These are phyloP conservation scores for Penicillium hesseltinei DNA, from an alignment of 2,329 filamentous ascomycete species.

Conservation along the genomic window DNA sequence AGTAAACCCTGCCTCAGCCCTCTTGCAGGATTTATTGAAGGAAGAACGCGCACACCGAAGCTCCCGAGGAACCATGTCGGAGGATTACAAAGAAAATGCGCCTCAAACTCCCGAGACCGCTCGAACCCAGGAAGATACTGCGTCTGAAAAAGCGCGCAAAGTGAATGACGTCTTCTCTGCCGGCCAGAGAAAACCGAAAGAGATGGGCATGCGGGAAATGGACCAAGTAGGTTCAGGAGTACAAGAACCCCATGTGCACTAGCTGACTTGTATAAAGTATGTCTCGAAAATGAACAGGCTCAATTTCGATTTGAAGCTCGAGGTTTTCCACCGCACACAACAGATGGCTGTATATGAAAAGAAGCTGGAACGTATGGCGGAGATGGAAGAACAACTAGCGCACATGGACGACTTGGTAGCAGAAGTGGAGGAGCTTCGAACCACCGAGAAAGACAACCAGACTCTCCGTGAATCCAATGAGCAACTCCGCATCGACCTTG, in stretches of 20 bases:
- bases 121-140: constrained; percentile 33
- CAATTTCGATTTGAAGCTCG: constrained; percentile 46
- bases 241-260: neutral
- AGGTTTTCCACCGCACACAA: constrained; percentile 42
- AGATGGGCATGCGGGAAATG: constrained; percentile 46
- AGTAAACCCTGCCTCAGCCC: constrained; percentile 41
- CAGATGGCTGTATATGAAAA: constrained; percentile 38
- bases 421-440: constrained; percentile 39
- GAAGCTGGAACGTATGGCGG: constrained; percentile 37
- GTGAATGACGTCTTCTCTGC: constrained; percentile 30
- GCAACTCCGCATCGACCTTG: constrained; percentile 37
- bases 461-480: constrained; percentile 39
- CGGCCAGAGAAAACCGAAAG: constrained; percentile 35
- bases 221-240: constrained; percentile 35
- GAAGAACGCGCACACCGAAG: constrained; percentile 42
- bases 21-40: constrained; percentile 42
- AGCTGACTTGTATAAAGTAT: constrained; percentile 33
- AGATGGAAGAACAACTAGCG: constrained; percentile 37
- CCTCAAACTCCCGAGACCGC: constrained; percentile 28
- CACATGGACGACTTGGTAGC: constrained; percentile 40
- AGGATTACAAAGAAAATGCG: constrained; percentile 24
- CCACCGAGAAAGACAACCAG: constrained; percentile 37
- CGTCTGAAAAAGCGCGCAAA: constrained; percentile 38
- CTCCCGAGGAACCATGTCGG: constrained; percentile 26
- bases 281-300: constrained; percentile 45